A percentile compares a stretch with the other conserved stretches of the same genome.
Conservation (phyloP, 257 asterid species). For the Cinchona pubescens region DNA sequence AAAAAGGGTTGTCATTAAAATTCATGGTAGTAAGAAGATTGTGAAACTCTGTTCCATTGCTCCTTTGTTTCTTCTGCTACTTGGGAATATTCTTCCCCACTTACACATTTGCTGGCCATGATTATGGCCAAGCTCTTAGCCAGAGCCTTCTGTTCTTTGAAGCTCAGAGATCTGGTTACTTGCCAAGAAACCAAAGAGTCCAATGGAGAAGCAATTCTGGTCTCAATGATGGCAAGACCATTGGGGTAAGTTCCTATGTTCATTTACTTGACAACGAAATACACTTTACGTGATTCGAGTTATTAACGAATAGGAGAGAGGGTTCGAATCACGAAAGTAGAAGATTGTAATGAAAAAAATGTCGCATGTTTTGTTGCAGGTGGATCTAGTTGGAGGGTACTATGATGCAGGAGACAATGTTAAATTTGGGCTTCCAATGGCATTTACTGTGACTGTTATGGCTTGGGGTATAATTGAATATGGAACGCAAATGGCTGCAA, state of each 20-base stretch:
- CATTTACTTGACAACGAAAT: not conserved
- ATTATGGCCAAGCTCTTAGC: conserved; percentile 75
- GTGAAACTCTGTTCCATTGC: conserved; percentile 43
- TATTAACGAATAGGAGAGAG: too few relatives aligned
- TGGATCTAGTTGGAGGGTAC: conserved; percentile 96
- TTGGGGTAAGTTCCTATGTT: conserved; percentile 49
- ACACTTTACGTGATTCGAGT: too few relatives aligned
- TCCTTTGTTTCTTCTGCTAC: conserved; percentile 51
- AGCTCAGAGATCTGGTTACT: conserved; percentile 97
- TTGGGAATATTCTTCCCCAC: conserved; percentile 46
- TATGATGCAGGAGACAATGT: conserved; percentile 99
- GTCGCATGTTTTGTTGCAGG: too few relatives aligned
- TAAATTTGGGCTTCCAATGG: conserved; percentile 95
- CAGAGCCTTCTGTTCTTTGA: conserved; percentile 88
- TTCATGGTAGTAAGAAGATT: conserved; percentile 49
- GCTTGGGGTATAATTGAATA: conserved; percentile 92
- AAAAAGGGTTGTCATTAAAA: conserved; percentile 20
- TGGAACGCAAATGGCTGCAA: conserved; percentile 65
- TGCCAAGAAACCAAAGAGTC: conserved; percentile 74
- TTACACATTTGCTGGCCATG: conserved; percentile 62
- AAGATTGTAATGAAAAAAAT: too few relatives aligned
- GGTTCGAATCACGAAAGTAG: too few relatives aligned
- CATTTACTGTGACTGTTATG: conserved; percentile 89
- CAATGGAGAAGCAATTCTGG: conserved; percentile 96
- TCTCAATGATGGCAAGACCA: conserved; percentile 73